phyloP scores from a whole-genome alignment of 768 basidiomycete species.

The Obba rivulosa region DNA sequence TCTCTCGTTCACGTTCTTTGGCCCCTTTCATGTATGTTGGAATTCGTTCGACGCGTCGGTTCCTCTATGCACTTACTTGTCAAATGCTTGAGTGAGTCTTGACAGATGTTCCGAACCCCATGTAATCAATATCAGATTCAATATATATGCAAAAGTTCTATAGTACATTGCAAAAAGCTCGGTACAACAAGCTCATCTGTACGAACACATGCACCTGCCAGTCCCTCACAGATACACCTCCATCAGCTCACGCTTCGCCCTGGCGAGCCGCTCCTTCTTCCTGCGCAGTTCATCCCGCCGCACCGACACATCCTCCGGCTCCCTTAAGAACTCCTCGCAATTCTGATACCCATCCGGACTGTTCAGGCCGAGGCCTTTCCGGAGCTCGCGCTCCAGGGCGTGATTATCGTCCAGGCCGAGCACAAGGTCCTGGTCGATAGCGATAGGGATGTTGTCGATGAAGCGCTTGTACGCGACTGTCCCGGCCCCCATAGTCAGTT shows the following conservation, averaged over 20 bases:
- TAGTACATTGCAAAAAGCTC: too few species aligned
- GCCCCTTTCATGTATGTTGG: too few species aligned
- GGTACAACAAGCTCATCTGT: too few species aligned
- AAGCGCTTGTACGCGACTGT: constrained; percentile 42
- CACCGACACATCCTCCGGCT: constrained; percentile 39
- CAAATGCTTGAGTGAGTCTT: too few species aligned
- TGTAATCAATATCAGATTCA: too few species aligned
- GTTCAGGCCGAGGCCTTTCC: constrained; percentile 46
- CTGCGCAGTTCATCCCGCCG: constrained; percentile 44
- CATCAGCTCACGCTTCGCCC: constrained; percentile 38
- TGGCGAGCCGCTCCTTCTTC: constrained; percentile 44
- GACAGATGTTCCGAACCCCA: too few species aligned
- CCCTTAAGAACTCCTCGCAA: constrained; percentile 48
- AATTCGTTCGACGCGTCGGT: too few species aligned
- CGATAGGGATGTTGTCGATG: constrained; percentile 36
- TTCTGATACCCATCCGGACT: constrained; percentile 39
- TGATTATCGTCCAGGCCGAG: constrained; percentile 43
- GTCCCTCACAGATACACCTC: constrained; percentile 12
- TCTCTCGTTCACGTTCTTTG: too few species aligned
- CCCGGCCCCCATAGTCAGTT: too few species aligned
- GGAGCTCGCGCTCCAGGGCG: constrained; percentile 40
- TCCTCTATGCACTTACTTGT: too few species aligned
- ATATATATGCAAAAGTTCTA: too few species aligned
- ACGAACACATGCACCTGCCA: too few species aligned
- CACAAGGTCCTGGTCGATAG: constrained; percentile 47